These are phyloP conservation scores for Populus tomentosa DNA, from an alignment of 441 rosid genomes.

Conservation along the genomic window DNA sequence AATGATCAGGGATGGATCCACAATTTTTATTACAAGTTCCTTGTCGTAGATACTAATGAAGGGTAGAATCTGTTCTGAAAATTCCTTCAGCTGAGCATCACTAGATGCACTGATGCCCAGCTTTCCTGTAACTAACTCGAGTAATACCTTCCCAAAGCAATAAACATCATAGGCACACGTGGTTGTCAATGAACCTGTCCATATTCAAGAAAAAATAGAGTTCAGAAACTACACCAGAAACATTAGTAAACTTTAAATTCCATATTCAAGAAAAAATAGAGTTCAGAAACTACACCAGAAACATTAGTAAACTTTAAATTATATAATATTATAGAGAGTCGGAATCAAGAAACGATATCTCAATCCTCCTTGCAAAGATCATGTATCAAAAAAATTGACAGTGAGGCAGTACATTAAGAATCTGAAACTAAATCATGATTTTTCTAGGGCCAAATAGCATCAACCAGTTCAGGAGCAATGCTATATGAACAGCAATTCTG, in stretches of 20 bases:
- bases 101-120: conserved; percentile 68
- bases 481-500: neutral
- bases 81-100: conserved; percentile 53
- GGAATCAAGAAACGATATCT: neutral
- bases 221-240: conserved; percentile 6
- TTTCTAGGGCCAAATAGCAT: neutral
- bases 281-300: conserved; percentile 6
- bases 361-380: neutral
- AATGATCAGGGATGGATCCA: conserved; percentile 83
- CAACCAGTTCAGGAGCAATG: neutral
- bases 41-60: conserved; percentile 75
- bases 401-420: neutral
- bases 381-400: neutral
- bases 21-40: conserved; percentile 81
- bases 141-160: conserved; percentile 95
- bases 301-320: neutral
- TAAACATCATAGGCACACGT: conserved; percentile 79
- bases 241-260: neutral
- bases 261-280: conserved; percentile 14
- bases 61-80: conserved; percentile 65
- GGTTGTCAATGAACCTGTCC: conserved; percentile 51
- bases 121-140: conserved; percentile 94
- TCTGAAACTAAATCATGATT: neutral
- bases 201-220: conserved; percentile 12
- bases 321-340: neutral